phyloP scores from a whole-genome alignment of 805 yeast species.

The Spathaspora boniae region DNA sequence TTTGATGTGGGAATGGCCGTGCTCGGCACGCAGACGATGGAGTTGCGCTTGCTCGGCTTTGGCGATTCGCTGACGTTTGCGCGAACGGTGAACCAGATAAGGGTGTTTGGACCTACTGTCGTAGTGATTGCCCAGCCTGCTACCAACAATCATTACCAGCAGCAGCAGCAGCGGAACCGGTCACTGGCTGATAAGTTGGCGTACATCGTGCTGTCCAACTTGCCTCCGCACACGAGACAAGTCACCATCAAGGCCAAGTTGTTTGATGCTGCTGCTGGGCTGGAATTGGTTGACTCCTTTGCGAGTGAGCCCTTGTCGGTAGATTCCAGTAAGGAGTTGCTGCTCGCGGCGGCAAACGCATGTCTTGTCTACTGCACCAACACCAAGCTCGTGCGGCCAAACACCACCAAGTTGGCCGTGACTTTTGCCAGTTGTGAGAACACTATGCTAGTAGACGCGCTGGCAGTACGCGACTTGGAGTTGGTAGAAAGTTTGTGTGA shows the following conservation, averaged over 20 bases:
- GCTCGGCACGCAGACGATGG: constrained; percentile 2
- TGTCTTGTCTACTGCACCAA: constrained; percentile 8
- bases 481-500: constrained; percentile 30
- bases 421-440: constrained; percentile 36
- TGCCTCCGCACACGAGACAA: constrained; percentile 1
- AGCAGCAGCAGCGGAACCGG: constrained; percentile 5
- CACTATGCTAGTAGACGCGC: constrained; percentile 41
- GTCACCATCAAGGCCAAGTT: constrained; percentile 2
- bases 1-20: constrained; percentile 7
- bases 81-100: constrained; percentile 8
- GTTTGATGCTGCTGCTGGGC: constrained; percentile 6
- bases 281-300: not conserved
- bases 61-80: constrained; percentile 9
- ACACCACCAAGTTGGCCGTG: constrained; percentile 24
- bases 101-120: constrained; percentile 7
- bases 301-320: too few species aligned
- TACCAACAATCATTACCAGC: too few species aligned
- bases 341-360: constrained; percentile 8
- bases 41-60: constrained; percentile 5
- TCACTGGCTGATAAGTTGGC: constrained; percentile 9
- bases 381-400: not conserved
- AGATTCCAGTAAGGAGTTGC: too few species aligned
- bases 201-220: constrained; percentile 5
- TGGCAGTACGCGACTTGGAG: constrained; percentile 36
- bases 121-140: constrained; percentile 7